Evolutionary conservation across 208 protist genomes (phyloP), one percentile per base, ranked within the genome.

Genomic region (Leishmania major): DNA sequence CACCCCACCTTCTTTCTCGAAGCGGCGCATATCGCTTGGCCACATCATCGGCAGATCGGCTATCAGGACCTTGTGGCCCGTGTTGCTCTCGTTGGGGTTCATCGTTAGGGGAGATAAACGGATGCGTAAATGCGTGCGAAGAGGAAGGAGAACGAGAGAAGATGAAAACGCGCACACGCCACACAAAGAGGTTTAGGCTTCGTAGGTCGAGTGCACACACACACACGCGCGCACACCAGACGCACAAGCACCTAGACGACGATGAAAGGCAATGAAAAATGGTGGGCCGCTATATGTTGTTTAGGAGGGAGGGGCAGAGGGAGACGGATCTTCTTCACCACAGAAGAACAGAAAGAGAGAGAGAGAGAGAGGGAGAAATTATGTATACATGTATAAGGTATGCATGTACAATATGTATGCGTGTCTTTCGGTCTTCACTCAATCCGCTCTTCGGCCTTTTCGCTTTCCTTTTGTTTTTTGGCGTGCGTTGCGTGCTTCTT

Each of bases 21-120:
- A 97, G 62, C 92, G 91, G 75, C 82, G 80, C 60, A 94, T 86
- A 79, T 98, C 95, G n/a, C 78, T 84, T 11, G 93, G 91, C 82
- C 90, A 96, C 95, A 98, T 98, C 90, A 96, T 95, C 22, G 94
- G 95, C 53, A 97, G 89, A 70, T 97, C 92, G 1, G 93, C 93
- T 78, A 98, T 89, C 31, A 97, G 80, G 66, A 94, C 88, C 81
- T 89, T 94, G 64, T 73, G 69, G 73, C 79, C 84, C 49, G 79
- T 81, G 49, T 88, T 87, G 45, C 78, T 76, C 40, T 88, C 87
- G 79, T 90, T 86, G 25, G 77, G 71, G 59, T 62, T 80, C 81
- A 87, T 90, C 59, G 79, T 31, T 1, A 19, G 72, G 19, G 28
- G 8, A 35, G 60, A 31, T 75, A 35, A 49, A 17, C 37, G 25